phyloP scores from a whole-genome alignment of 176 grass and related monocot species.

The Pharus latifolius region DNA sequence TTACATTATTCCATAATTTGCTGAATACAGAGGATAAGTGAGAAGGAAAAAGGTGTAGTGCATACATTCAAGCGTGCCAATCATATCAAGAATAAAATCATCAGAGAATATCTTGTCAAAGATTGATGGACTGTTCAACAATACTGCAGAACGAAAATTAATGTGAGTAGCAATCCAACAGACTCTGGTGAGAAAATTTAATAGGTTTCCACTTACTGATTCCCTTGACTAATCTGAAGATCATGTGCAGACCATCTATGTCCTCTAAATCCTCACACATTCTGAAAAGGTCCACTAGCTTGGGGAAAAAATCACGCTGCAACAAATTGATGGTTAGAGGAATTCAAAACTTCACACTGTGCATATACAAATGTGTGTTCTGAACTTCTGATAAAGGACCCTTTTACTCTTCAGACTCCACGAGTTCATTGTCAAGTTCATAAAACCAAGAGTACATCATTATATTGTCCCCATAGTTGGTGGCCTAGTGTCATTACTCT shows the following conservation, averaged over 20 bases:
- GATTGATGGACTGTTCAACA: conserved; percentile 55
- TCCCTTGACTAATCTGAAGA: conserved; percentile 77
- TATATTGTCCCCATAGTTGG: no score
- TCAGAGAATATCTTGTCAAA: conserved; percentile 73
- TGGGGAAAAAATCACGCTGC: conserved; percentile 78
- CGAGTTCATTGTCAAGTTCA: no score
- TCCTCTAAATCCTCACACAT: conserved; percentile 55
- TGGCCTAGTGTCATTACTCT: no score
- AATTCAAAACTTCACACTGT: not conserved
- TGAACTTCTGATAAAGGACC: not conserved
- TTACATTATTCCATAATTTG: conserved; percentile 7
- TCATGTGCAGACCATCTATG: conserved; percentile 60
- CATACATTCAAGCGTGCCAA: conserved; percentile 84
- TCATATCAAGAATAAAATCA: conserved; percentile 75
- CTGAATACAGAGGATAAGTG: conserved; percentile 5
- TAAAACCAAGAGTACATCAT: no score
- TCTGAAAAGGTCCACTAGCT: conserved; percentile 64
- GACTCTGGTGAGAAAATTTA: conserved; percentile 14
- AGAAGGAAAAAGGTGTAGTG: conserved; percentile 12
- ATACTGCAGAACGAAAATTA: conserved; percentile 60
- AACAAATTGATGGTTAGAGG: conserved; percentile 3
- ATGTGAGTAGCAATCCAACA: conserved; percentile 11
- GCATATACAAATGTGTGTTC: not conserved
- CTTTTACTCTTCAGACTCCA: no score
- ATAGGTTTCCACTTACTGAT: conserved; percentile 53